phyloP scores from a whole-genome alignment of 1,284 basidiomycete species.

The Filobasidium uniguttulatum region DNA sequence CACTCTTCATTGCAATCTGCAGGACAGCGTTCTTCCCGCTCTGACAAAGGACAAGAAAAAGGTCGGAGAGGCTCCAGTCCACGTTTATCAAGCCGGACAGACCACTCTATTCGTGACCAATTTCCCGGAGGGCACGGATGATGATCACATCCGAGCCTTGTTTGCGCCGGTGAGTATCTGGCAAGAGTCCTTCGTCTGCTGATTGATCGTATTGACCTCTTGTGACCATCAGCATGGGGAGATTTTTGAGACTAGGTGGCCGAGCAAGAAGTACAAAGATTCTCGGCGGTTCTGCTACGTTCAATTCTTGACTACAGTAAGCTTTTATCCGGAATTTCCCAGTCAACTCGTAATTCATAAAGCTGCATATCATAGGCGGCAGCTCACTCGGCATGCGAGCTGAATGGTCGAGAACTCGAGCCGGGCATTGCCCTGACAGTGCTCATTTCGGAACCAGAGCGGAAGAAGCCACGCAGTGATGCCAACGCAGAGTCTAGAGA shows the following conservation, averaged over 20 bases:
- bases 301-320: conserved; percentile 69
- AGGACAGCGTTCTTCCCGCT: conserved; percentile 70
- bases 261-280: conserved; percentile 86
- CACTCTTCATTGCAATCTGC: conserved; percentile 37
- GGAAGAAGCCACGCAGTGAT: conserved; percentile 76
- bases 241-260: conserved; percentile 93
- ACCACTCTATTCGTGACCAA: conserved; percentile 95
- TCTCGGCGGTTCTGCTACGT: conserved; percentile 89
- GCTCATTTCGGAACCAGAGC: conserved; percentile 75
- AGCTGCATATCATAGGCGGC: conserved; percentile 46
- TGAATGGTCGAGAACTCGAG: conserved; percentile 63
- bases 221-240: conserved; percentile 53
- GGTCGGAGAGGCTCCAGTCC: conserved; percentile 55
- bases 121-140: conserved; percentile 76
- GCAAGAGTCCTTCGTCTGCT: background rate
- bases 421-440: conserved; percentile 58
- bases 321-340: conserved; percentile 20
- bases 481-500: conserved; percentile 67
- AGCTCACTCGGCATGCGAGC: conserved; percentile 60
- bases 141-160: conserved; percentile 53
- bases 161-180: conserved; percentile 55
- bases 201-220: background rate
- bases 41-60: conserved; percentile 88
- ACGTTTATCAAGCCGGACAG: conserved; percentile 78
- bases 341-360: background rate